These are phyloP conservation scores for Gossypioides kirkii DNA, from an alignment of 345 rosid species.

Conservation along the genomic window DNA sequence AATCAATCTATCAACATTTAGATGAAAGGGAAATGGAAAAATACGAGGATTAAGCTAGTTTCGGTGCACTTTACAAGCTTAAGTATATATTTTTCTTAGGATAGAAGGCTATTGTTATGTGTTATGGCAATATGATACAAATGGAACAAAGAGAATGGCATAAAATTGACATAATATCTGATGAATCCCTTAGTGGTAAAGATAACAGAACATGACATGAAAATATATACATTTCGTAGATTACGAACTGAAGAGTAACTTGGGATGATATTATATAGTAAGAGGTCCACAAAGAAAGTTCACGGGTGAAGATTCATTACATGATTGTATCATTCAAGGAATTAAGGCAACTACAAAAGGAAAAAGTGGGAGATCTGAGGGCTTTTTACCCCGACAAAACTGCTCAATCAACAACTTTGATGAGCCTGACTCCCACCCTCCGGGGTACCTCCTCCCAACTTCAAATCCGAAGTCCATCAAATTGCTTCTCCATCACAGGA, in stretches of 20 bases:
- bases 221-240: too few species aligned
- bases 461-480: slow-evolving; percentile 90
- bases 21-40: background rate
- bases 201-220: too few species aligned
- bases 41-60: background rate
- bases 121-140: background rate
- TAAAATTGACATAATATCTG: background rate
- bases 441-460: slow-evolving; percentile 21
- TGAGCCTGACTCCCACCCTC: too few species aligned
- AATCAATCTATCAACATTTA: slow-evolving; percentile 18
- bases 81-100: background rate
- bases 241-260: too few species aligned
- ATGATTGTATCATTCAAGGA: background rate
- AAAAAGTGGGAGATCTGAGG: background rate
- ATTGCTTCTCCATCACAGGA: slow-evolving; percentile 78
- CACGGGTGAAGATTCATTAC: background rate
- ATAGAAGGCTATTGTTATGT: background rate
- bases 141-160: background rate
- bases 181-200: too few species aligned
- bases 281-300: too few species aligned
- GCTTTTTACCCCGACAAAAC: background rate
- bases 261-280: too few species aligned
- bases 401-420: background rate
- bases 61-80: background rate
- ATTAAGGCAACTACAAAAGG: background rate